Base-by-base conservation (phyloP, 1,284 basidiomycete species). In the Puccinia triticina region DNA sequence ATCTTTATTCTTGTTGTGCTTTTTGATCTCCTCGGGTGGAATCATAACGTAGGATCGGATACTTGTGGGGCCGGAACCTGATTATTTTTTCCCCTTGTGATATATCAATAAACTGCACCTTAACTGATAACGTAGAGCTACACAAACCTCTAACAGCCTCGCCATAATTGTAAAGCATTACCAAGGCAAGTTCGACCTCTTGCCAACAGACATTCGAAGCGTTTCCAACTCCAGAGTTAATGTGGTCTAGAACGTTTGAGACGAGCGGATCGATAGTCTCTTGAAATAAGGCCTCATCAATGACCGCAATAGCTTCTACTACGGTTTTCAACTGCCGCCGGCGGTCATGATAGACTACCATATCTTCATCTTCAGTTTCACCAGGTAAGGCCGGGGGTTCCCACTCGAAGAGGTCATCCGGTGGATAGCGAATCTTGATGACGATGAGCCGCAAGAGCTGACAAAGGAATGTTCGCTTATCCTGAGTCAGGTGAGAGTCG, bases 141-240 rank as follows among this genome's bases (percentile, higher is more conserved):
- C 18, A 53, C 64, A 26, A 29, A 85, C 84, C 81, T 83, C 84
- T 84, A 3, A 77, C 43, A 50, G 87, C 85, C 75, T 99, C 96
- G 59, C 95, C 96, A 85, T 95, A 99, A 50, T 96, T 93, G 87
- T 92, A 98, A 0, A 98, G 92, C 40, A 98, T 90, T 87, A 95
- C 95, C 23, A 98, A 89, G 0, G 94, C 95, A 29, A 99, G 90
- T 87, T 99, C 97, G 0, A 93, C 93, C 85, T 97, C 93, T 86
- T 96, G 92, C 98, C 98, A 99, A 74, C 93, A 91, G 29, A 97
- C 85, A 84, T 67, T 89, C 84, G 23, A 84, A 0, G 90, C 87
- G 2, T 92, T 91, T 82, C 84, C 73, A 0, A 79, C 83, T 46
- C 88, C 91, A 53, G 89, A 89, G 50, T 86, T 86, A 84, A 91